Evolutionary conservation across 78 protist species (phyloP), one percentile per base, ranked within the genome.

Genomic region (Anaeramoeba ignava): DNA sequence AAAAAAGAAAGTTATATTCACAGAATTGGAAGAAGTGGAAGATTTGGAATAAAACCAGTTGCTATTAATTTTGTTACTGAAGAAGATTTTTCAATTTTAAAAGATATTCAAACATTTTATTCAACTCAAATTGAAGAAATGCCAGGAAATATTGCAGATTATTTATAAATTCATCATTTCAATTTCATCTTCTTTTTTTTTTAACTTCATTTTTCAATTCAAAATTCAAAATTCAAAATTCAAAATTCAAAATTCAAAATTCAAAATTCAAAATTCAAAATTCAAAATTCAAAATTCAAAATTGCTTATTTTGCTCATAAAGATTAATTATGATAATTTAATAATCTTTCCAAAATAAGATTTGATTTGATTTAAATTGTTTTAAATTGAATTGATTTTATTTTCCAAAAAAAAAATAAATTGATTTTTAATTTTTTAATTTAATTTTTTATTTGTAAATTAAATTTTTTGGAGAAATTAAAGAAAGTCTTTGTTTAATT

Each of bases 1-100:
- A 33, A 42, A 2, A 2, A 8, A 12, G 87, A 81, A 3, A 17
- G 42, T 3, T 81, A 85, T 37, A 33, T 85, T n/a, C 87, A 85
- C 87, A 83, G 87, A 8, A 85, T 85, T 39, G 87, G 87, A 17
- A 85, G 87, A 8, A 17, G 80, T 33, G 87, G 86, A 27, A 83
- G 87, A 31, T 67, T 68, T n/a, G 78, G 78, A 33, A 68, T 33
- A 68, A 68, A 68, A 68, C 41, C 41, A 33, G 31, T 68, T 68
- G 78, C 78, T n/a, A n/a, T n/a, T n/a, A n/a, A n/a, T n/a, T n/a
- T n/a, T n/a, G n/a, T n/a, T n/a, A n/a, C n/a, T n/a, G 78, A 68
- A 68, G 78, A 68, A 68, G 78, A 68, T 68, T n/a, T n/a, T 33
- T n/a, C 31, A 68, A 68, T 68, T n/a, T n/a, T 68, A n/a, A 68